Evolutionary conservation across 1,139 yeast genomes (phyloP).

Genomic region (Debaryomycetaceae sp.): DNA sequence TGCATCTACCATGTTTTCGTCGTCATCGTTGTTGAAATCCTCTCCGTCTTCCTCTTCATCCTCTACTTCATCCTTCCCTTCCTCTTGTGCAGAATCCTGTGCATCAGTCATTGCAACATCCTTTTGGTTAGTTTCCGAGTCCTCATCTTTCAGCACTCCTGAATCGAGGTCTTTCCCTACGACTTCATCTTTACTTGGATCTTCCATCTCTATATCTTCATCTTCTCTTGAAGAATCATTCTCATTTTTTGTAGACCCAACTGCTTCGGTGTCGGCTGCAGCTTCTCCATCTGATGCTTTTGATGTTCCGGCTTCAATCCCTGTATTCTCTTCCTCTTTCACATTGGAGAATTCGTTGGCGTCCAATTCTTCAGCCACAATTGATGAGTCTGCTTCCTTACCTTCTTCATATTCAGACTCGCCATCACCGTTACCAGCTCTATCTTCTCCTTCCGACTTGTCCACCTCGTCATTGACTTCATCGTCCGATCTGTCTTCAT

Average conservation of each 20-base stretch:
- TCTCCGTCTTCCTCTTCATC: slow-evolving; percentile 32
- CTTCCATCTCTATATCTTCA: not conserved
- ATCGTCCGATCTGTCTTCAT: slow-evolving; percentile 18
- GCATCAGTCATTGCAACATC: not conserved
- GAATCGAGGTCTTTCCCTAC: not conserved
- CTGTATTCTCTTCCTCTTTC: slow-evolving; percentile 8
- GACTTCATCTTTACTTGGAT: not conserved
- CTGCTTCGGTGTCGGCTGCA: not conserved
- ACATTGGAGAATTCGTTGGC: too few relatives aligned
- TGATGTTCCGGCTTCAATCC: too few relatives aligned
- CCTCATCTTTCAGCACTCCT: not conserved
- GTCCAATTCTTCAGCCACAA: too few relatives aligned
- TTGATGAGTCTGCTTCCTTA: too few relatives aligned
- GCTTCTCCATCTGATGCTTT: too few relatives aligned
- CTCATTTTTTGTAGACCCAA: not conserved
- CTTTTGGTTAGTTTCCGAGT: not conserved
- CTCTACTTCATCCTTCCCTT: slow-evolving; percentile 15
- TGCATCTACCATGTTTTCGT: slow-evolving; percentile 26
- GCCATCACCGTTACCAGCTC: too few relatives aligned
- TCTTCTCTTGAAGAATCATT: not conserved
- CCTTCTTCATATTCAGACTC: too few relatives aligned
- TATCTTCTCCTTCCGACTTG: too few relatives aligned
- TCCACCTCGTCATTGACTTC: slow-evolving; percentile 5
- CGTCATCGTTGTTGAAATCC: slow-evolving; percentile 41
- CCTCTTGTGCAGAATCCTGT: not conserved